These are phyloP conservation scores for Cercospora zeina DNA, from an alignment of 2,329 filamentous ascomycete species.

Conservation along the genomic window DNA sequence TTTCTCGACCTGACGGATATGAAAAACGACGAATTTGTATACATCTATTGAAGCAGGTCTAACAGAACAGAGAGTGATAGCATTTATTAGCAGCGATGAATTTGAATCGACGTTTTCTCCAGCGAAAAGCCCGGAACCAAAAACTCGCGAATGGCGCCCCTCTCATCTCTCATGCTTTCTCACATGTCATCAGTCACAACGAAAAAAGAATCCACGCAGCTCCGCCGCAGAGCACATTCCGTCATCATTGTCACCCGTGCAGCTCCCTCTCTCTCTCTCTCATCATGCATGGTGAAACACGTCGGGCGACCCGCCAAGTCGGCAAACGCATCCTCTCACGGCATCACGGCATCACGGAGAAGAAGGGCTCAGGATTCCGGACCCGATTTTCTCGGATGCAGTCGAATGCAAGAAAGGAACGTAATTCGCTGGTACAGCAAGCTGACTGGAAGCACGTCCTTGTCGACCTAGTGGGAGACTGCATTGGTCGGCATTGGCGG, in stretches of 20 bases:
- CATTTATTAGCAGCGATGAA: background rate
- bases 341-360: background rate
- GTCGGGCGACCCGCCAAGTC: background rate
- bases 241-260: no score
- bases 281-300: background rate
- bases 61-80: background rate
- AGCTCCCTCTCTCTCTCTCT: background rate
- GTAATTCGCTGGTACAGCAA: background rate
- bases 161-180: no score
- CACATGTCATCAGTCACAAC: no score
- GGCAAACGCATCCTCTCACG: background rate
- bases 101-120: background rate
- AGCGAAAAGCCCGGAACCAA: background rate
- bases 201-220: no score
- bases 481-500: constrained; percentile 17
- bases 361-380: background rate
- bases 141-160: background rate
- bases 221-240: no score
- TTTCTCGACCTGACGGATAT: constrained; percentile 63
- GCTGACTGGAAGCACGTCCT: background rate
- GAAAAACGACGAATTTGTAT: constrained; percentile 26
- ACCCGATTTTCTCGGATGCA: constrained; percentile 10
- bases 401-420: background rate
- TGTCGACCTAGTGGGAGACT: constrained; percentile 8
- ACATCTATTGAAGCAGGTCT: constrained; percentile 14